phyloP scores from a whole-genome alignment of 768 basidiomycete species.

The Hypholoma fasciculare region DNA sequence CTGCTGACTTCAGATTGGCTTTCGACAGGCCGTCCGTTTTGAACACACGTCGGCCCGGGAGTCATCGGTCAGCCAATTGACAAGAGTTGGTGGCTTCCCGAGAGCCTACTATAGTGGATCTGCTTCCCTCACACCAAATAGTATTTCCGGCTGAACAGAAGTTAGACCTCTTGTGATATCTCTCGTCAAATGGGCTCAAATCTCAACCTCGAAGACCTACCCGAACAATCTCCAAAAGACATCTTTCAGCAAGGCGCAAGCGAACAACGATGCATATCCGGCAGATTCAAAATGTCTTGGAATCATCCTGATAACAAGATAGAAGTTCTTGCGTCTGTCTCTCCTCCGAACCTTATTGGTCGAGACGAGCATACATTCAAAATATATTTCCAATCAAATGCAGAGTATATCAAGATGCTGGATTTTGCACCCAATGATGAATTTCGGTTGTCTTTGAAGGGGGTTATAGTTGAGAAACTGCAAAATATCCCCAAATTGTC shows the following conservation, averaged over 20 bases:
- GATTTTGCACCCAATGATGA: conserved; percentile 40
- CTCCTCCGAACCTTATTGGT: not conserved
- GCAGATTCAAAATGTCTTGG: conserved; percentile 19
- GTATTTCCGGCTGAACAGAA: no score
- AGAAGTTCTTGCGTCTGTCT: conserved; percentile 11
- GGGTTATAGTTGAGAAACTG: conserved; percentile 32
- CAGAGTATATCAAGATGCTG: conserved; percentile 33
- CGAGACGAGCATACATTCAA: conserved; percentile 8
- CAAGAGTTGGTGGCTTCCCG: no score
- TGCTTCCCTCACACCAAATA: no score
- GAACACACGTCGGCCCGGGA: no score
- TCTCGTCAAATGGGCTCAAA: not conserved
- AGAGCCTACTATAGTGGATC: no score
- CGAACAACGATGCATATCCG: conserved; percentile 16
- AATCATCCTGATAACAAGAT: not conserved
- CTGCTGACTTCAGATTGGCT: no score
- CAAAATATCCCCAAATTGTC: conserved; percentile 24
- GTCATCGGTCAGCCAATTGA: no score
- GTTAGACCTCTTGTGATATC: no score
- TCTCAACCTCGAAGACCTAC: not conserved
- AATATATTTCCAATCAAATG: conserved; percentile 20
- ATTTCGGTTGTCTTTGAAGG: conserved; percentile 49
- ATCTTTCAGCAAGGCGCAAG: conserved; percentile 16
- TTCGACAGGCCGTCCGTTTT: no score
- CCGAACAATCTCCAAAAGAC: conserved; percentile 15